Percentiles rank a stretch among this genome's conserved stretches.
phyloP scores from a whole-genome alignment of 2,329 filamentous ascomycete species.

The Exophiala dermatitidis region DNA sequence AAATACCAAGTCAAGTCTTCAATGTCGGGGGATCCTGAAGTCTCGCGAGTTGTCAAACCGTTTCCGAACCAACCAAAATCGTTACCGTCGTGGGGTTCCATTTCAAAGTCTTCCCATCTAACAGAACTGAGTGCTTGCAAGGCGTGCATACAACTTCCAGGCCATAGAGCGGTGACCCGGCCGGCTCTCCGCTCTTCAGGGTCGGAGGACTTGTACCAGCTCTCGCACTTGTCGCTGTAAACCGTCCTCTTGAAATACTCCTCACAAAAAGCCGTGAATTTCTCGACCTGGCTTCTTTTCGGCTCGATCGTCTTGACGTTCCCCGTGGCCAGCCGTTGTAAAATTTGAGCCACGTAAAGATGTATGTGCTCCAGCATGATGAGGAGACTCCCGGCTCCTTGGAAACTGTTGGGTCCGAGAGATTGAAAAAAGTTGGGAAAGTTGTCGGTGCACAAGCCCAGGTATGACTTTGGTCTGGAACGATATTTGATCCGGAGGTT shows the following conservation, averaged over 20 bases:
- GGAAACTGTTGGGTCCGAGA: constrained; percentile 31
- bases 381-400: constrained; percentile 29
- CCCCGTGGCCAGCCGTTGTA: constrained; percentile 43
- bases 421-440: constrained; percentile 35
- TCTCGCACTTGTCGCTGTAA: constrained; percentile 37
- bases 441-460: constrained; percentile 31
- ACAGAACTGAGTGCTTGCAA: constrained; percentile 33
- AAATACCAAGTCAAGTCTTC: too few species aligned
- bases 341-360: constrained; percentile 39
- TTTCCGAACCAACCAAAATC: constrained; percentile 46
- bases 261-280: constrained; percentile 44
- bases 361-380: constrained; percentile 24
- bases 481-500: constrained; percentile 29
- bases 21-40: too few species aligned
- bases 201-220: constrained; percentile 43
- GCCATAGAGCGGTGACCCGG: constrained; percentile 40
- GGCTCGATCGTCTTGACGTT: constrained; percentile 41
- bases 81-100: constrained; percentile 39
- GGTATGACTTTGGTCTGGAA: constrained; percentile 32
- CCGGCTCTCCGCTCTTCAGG: constrained; percentile 28
- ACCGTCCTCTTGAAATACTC: constrained; percentile 39
- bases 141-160: constrained; percentile 36
- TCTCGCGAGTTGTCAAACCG: constrained; percentile 33
- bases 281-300: constrained; percentile 39
- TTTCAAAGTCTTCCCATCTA: constrained; percentile 43